Evolutionary conservation across 2,329 filamentous ascomycete species (phyloP), one percentile per base, ranked within the genome.

Genomic region (Nemania sp.): DNA sequence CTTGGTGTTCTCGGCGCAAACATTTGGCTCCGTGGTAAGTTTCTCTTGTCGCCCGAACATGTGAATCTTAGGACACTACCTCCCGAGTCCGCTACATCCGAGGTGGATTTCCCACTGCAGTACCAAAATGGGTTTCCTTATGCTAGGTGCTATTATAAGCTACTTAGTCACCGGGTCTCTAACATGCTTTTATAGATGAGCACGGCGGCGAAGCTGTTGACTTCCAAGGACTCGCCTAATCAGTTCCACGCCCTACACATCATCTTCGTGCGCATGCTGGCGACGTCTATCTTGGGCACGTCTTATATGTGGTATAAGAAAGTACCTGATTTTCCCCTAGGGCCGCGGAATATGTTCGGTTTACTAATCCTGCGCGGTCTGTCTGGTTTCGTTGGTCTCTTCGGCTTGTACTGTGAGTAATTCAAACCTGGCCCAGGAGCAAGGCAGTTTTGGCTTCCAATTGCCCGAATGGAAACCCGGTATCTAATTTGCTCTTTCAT

Each of bases 331-430:
- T 87, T 86, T 48, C 89, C 88, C 0, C 72, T 90, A 1, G 89
- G 89, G 0, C 74, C 77, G 15, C 80, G 74, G n/a, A 79, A 80
- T 11, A 79, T 91, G 2, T 74, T 86, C 22, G 75, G 77, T 39
- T 73, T 92, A 6, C 73, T 93, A 0, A 69, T 89, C 1, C 70
- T 82, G 11, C 77, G 89, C 62, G 88, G 88, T 2, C 65, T 86
- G 1, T 79, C 79, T 34, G 89, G 89, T 6, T 72, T 73, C 22
- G 81, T 86, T 60, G 88, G 88, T 0, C 77, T 91, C 0, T 89
- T 86, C 68, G 86, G 86, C 1, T 58, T 70, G 2, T 76, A 76
- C 36, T 76, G 73, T 74, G 58, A 56, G 67, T 47, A 2, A 14
- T 6, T 19, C 11, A 0, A 6, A 22, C 19, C 15, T 6, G n/a